Base-by-base conservation (phyloP, 345 rosid genomes). In the Excoecaria cochinchinensis region DNA sequence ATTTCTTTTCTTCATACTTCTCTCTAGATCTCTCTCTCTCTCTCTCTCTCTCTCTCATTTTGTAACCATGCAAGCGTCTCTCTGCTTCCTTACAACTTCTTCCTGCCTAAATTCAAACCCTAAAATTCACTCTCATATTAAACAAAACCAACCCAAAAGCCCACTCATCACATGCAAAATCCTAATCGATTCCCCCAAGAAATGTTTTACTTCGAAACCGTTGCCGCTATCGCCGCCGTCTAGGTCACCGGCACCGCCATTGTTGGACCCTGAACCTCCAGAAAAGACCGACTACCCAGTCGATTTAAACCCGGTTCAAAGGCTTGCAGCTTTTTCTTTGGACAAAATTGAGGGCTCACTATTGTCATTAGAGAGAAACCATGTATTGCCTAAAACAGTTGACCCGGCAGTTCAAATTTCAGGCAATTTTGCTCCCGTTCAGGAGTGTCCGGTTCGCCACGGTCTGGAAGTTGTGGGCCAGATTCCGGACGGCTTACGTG, bases 381-480 rank as follows among this genome's bases (percentile, higher is more conserved):
- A 74, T 22, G 65, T 62, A 1, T 74, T 87, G 55, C 84, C 85
- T 0, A 81, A 73, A 70, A 83, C 75, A 25, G 76, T 75, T 4
- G 89, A 90, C 56, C 90, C 91, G 8, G 58, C 58, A 36, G 78
- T 90, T 71, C 90, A 90, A 59, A 79, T 91, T 38, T 78, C 89
- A 0, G 91, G 95, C 3, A 93, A 93, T 77, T 93, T 87, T 31
- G 93, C 91, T 4, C 92, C 93, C 70, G 92, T 90, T 78, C 64
- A 77, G n/a, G 95, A 91, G 75, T 78, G 80, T 46, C 89, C 93
- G n/a, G 97, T 87, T 77, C 86, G 56, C 24, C 90, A 74, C 55
- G 77, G 83, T 56, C 74, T 93, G 25, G 67, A 82, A 57, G 90
- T 91, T 40, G 68, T 70, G 31, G 97, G 93, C 42, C 77, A 68